Evolutionary conservation across 2,329 filamentous ascomycete genomes (phyloP).

Genomic region (Nakataea oryzae): DNA sequence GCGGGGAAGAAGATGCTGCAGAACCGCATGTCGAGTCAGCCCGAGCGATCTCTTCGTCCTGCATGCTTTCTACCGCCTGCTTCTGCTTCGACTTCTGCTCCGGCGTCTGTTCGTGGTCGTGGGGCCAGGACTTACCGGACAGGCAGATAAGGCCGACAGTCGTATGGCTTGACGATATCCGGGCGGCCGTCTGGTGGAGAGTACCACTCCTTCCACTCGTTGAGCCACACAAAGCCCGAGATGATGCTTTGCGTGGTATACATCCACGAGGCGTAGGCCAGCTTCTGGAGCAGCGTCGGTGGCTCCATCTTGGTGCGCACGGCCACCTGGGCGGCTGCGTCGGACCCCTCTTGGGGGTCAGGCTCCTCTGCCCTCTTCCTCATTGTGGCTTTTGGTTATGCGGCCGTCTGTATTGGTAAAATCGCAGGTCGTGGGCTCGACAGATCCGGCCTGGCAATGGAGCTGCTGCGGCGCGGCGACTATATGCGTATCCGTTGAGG

Average conservation of each 20-base stretch:
- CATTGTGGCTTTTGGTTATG: background rate
- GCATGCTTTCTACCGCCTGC: background rate
- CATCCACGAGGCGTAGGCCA: background rate
- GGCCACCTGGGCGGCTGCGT: background rate
- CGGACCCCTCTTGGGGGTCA: background rate
- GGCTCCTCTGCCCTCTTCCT: background rate
- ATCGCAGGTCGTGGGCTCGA: too few relatives aligned
- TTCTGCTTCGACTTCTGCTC: background rate
- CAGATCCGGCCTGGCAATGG: background rate
- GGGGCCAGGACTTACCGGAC: slow-evolving; percentile 16
- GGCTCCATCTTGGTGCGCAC: background rate
- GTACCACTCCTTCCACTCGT: slow-evolving; percentile 17
- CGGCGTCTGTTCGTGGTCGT: too few relatives aligned
- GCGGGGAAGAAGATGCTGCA: slow-evolving; percentile 28
- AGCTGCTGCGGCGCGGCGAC: background rate
- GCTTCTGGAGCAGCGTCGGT: slow-evolving; percentile 1
- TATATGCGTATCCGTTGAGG: background rate
- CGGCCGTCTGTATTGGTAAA: background rate
- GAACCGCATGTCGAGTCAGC: background rate
- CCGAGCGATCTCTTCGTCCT: background rate
- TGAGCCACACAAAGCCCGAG: slow-evolving; percentile 10
- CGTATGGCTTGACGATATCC: slow-evolving; percentile 22
- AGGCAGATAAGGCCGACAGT: slow-evolving; percentile 19
- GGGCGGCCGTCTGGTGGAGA: slow-evolving; percentile 16
- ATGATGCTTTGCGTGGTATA: background rate